These are phyloP conservation scores for Heimioporus sp. DNA, from an alignment of 768 basidiomycete species.

Conservation along the genomic window DNA sequence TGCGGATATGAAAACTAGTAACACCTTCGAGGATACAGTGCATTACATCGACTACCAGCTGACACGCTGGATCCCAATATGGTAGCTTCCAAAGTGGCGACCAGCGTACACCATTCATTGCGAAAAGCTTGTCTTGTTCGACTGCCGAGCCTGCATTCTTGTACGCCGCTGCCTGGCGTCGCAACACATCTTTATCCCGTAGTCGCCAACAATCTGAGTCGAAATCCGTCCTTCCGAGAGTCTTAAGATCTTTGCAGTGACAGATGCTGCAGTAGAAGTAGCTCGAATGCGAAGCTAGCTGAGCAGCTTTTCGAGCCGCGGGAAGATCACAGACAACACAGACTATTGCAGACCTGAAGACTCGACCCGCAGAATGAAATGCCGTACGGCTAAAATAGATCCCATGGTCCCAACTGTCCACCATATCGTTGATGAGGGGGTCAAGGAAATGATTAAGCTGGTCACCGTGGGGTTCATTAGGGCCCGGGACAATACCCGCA, in stretches of 20 bases:
- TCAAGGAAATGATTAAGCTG: conserved; percentile 31
- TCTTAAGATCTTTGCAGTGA: conserved; percentile 10
- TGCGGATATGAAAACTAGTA: neutral
- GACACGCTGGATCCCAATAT: neutral
- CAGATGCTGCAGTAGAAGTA: conserved; percentile 34
- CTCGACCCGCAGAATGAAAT: neutral
- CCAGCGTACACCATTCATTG: conserved; percentile 11
- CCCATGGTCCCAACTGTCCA: conserved; percentile 1
- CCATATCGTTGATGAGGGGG: conserved; percentile 30
- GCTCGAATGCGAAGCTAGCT: conserved; percentile 7
- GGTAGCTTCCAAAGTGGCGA: conserved; percentile 1
- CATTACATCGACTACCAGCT: neutral
- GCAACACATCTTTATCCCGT: neutral
- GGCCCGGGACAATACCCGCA: conserved; percentile 29
- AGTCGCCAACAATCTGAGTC: neutral
- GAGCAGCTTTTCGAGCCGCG: conserved; percentile 27
- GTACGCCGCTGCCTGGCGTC: neutral
- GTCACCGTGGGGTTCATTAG: conserved; percentile 23
- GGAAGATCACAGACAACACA: conserved; percentile 32
- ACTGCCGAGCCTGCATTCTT: neutral
- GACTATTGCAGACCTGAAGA: conserved; percentile 8
- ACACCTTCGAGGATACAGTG: neutral
- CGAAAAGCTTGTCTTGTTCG: neutral
- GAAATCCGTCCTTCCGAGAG: neutral
- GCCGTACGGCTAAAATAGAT: conserved; percentile 16